A percentile compares a stretch with the other conserved stretches of the same genome.
Evolutionary conservation across 2,329 filamentous ascomycete species (phyloP).

Genomic region (Nemania serpens): DNA sequence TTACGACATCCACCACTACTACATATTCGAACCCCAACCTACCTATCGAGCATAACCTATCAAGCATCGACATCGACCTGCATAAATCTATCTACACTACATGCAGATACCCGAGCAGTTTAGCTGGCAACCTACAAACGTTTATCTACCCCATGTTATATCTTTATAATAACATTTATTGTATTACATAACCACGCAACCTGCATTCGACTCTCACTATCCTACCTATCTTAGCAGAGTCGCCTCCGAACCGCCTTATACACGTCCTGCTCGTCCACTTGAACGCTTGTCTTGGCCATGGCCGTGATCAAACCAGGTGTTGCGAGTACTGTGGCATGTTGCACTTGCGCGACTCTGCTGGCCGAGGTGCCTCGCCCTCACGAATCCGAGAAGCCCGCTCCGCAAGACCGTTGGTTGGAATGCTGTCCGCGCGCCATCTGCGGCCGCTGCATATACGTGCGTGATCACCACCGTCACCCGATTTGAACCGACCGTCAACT

Average conservation of each 20-base stretch:
- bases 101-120: too few relatives aligned
- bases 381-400: slow-evolving; percentile 64
- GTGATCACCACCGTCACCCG: slow-evolving; percentile 33
- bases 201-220: too few relatives aligned
- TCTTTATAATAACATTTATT: too few relatives aligned
- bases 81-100: too few relatives aligned
- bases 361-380: slow-evolving; percentile 56
- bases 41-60: too few relatives aligned
- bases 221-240: neutral
- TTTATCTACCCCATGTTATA: too few relatives aligned
- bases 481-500: neutral
- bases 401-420: slow-evolving; percentile 63
- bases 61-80: too few relatives aligned
- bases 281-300: slow-evolving; percentile 22
- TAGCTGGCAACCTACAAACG: too few relatives aligned
- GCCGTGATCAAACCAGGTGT: slow-evolving; percentile 28
- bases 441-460: slow-evolving; percentile 67
- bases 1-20: too few relatives aligned
- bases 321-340: slow-evolving; percentile 57
- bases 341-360: slow-evolving; percentile 70
- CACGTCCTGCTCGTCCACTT: neutral
- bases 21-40: too few relatives aligned
- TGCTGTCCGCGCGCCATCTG: slow-evolving; percentile 77
- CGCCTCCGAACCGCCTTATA: neutral
- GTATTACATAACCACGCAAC: neutral